Conservation (phyloP, 192 early-diverging fungal genomes). For the Gryganskiella cystojenkinii region DNA sequence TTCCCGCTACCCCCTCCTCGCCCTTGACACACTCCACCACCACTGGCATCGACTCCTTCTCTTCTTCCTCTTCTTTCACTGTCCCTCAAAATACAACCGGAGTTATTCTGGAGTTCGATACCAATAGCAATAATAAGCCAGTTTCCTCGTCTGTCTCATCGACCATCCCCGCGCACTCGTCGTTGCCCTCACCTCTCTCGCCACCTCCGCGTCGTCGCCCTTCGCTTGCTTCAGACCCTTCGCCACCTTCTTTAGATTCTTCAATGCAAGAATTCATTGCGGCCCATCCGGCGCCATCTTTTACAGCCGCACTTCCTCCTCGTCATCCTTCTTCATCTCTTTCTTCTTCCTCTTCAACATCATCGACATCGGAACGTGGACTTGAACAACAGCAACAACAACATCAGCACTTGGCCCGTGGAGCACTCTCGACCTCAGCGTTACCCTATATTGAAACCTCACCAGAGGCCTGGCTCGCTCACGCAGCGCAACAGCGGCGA, state of each 20-base stretch:
- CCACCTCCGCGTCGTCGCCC: too few species aligned
- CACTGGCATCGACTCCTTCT: background rate
- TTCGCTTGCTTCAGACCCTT: too few species aligned
- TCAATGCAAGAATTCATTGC: conserved; percentile 26
- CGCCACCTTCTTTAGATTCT: conserved; percentile 28
- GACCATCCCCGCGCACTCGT: conserved; percentile 40
- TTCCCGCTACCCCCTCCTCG: too few species aligned
- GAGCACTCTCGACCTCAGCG: background rate
- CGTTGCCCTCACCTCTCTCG: conserved; percentile 45
- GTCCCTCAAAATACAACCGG: too few species aligned
- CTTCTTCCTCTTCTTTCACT: background rate
- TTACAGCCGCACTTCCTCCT: conserved; percentile 6
- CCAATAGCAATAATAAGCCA: too few species aligned
- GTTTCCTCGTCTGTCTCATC: conserved; percentile 6
- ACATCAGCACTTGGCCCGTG: background rate
- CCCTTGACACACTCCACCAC: background rate
- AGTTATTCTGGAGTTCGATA: too few species aligned
- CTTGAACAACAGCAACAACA: conserved; percentile 10
- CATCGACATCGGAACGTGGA: too few species aligned
- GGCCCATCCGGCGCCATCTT: background rate
- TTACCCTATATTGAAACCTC: conserved; percentile 29
- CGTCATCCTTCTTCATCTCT: conserved; percentile 2
- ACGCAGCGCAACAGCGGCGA: conserved; percentile 41
- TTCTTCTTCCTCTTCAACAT: background rate
- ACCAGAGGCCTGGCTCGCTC: conserved; percentile 40